Evolutionary conservation across 495 filamentous ascomycete genomes (phyloP), one percentile per base, ranked within the genome.

Genomic region (Penicillium egyptiacum): DNA sequence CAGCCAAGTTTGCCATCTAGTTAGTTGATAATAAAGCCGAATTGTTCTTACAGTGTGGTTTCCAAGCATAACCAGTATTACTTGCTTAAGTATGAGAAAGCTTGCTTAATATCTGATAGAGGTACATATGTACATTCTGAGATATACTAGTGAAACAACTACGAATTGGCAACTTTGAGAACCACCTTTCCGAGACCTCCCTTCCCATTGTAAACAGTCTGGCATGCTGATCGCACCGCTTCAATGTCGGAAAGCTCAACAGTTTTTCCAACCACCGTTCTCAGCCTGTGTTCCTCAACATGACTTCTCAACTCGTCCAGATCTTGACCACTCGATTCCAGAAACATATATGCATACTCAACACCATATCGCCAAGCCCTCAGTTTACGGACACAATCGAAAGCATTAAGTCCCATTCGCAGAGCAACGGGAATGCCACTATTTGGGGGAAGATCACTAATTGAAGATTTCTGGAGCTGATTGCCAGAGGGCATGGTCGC

Each of bases 101-200:
- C 1, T 25, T 53, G 31, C 22, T 23, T 40, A 20, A n/a, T 28
- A 19, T 47, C 23, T 6, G 42, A 5, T n/a, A 50, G n/a, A 41
- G n/a, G 45, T 50, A 49, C 25, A 49, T 20, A 41, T 9, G 45
- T 50, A 49, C 25, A 49, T 20, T 33, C 12, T 14, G 12, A 26
- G 42, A 4, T 19, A 26, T 19, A 4, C 26, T 11, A 45, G 19
- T 6, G 3, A 11, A 45, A 26, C 14, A 16, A 14, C 17, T 53
- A n/a, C 43, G 37, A 17, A 28, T 53, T 12, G n/a, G 55, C 59
- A 57, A 82, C 68, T 51, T 71, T 67, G 56, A 84, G 67, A 5
- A 84, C 79, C 57, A 82, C 64, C 65, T 83, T 84, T 26, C 83
- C 83, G 23, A 83, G 50, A 3, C 82, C 83, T 0, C 83, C 82